Conservation (phyloP, 2,329 filamentous ascomycete genomes). For the Trichoderma koningii region DNA sequence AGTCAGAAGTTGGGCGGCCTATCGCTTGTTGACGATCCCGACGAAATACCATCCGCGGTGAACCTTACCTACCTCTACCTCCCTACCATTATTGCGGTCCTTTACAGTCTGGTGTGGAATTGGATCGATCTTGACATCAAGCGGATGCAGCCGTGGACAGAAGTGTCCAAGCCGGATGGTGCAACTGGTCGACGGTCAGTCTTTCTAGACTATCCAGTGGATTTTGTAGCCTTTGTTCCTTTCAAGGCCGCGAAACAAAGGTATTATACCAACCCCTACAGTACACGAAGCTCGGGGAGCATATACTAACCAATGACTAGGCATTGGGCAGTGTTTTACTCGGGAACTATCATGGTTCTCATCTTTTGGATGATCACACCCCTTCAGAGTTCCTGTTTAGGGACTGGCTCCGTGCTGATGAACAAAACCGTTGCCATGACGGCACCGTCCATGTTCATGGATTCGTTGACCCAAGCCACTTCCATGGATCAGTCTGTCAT, state of each 20-base stretch:
- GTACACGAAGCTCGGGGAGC: too few species aligned
- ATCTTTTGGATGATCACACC: constrained; percentile 60
- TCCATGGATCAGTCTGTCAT: constrained; percentile 37
- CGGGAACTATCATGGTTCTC: constrained; percentile 50
- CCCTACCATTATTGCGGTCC: constrained; percentile 55
- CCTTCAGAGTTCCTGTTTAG: constrained; percentile 57
- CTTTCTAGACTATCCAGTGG: constrained; percentile 54
- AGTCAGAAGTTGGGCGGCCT: constrained; percentile 48
- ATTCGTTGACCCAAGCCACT: constrained; percentile 33
- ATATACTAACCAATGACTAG: not conserved
- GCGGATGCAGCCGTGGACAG: constrained; percentile 61
- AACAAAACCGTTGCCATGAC: constrained; percentile 29
- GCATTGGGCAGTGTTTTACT: constrained; percentile 41
- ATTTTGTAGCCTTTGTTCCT: constrained; percentile 41
- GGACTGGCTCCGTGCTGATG: constrained; percentile 38
- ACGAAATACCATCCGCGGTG: constrained; percentile 41
- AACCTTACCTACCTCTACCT: constrained; percentile 52
- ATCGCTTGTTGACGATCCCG: constrained; percentile 31
- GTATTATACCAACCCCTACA: constrained; percentile 16
- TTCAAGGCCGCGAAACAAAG: constrained; percentile 36
- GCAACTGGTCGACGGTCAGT: constrained; percentile 50
- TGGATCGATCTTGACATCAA: constrained; percentile 63
- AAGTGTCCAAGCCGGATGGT: constrained; percentile 52
- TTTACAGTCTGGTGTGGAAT: constrained; percentile 59
- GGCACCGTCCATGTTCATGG: not conserved